A percentile compares a stretch with the other conserved stretches of the same genome.
These are phyloP conservation scores for Corylus americana DNA, from an alignment of 306 rosid species.

Conservation along the genomic window DNA sequence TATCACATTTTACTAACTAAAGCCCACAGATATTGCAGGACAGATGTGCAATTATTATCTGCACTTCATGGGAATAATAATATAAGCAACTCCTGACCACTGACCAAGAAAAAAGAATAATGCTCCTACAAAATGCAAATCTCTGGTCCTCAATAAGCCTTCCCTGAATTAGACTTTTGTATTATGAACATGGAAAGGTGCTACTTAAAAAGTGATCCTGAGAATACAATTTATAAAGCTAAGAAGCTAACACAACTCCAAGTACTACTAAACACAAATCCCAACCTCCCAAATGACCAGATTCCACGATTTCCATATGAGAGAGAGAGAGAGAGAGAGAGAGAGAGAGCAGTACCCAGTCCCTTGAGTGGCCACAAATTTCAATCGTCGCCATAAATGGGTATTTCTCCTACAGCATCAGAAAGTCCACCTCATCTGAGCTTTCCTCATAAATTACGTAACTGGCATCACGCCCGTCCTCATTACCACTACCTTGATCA, in stretches of 20 bases:
- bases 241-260: background rate
- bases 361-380: conserved; percentile 35
- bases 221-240: background rate
- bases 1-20: background rate
- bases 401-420: conserved; percentile 44
- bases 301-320: background rate
- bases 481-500: conserved; percentile 95
- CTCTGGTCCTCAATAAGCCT: conserved; percentile 17
- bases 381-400: conserved; percentile 30
- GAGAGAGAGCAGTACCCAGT: conserved; percentile 44
- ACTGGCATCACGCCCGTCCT: conserved; percentile 72
- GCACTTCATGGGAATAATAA: background rate
- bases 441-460: conserved; percentile 70
- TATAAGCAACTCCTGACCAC: background rate
- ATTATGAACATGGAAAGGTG: background rate
- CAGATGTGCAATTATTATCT: background rate
- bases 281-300: conserved; percentile 3
- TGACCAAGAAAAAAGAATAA: conserved; percentile 4
- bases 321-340: conserved; percentile 3
- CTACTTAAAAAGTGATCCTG: background rate
- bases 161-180: background rate
- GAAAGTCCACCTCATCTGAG: conserved; percentile 81
- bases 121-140: conserved; percentile 14
- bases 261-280: background rate
- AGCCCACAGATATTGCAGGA: background rate